Conservation (phyloP, 192 early-diverging fungal species). For the Coemansia sp. region DNA sequence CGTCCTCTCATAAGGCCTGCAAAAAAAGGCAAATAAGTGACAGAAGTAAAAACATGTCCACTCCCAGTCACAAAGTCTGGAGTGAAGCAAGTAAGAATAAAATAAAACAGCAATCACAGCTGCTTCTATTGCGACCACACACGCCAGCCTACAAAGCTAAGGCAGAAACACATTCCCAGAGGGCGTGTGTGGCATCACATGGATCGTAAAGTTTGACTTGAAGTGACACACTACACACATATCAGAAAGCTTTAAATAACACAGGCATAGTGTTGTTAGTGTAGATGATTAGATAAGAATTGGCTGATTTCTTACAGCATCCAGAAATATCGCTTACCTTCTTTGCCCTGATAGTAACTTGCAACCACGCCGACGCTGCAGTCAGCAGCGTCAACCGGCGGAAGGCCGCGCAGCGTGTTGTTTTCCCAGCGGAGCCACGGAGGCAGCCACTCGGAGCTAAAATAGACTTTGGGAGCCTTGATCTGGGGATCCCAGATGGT, state of each 20-base stretch:
- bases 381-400: constrained; percentile 57
- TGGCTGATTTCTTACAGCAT: not conserved
- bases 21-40: not conserved
- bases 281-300: not conserved
- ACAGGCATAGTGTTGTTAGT: not conserved
- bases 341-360: constrained; percentile 64
- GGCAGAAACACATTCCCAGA: constrained; percentile 35
- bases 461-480: constrained; percentile 68
- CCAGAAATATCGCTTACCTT: constrained; percentile 10
- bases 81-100: not conserved
- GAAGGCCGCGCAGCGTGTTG: constrained; percentile 66
- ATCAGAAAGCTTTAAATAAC: not conserved
- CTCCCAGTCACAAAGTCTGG: not conserved
- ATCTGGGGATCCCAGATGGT: constrained; percentile 77
- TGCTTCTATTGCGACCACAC: not conserved
- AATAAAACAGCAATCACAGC: not conserved
- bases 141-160: constrained; percentile 7
- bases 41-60: not conserved
- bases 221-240: constrained; percentile 37
- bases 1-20: not conserved
- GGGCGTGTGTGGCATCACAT: constrained; percentile 39
- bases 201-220: constrained; percentile 44
- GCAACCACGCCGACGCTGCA: constrained; percentile 65
- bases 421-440: constrained; percentile 73
- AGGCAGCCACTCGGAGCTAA: constrained; percentile 69